These are phyloP conservation scores for Plantago ovata DNA, from an alignment of 257 asterid species.

Conservation along the genomic window DNA sequence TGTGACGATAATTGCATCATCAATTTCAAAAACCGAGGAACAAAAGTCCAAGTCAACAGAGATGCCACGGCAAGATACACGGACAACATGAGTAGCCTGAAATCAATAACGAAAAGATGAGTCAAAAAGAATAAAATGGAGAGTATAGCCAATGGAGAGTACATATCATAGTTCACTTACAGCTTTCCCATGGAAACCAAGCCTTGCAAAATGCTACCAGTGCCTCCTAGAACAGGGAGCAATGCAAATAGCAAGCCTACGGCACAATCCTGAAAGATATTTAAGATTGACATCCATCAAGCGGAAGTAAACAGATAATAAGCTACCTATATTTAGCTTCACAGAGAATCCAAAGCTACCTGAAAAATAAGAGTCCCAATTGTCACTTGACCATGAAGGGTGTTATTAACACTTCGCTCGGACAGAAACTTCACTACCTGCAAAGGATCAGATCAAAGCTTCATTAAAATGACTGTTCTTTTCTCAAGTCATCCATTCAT, in stretches of 20 bases:
- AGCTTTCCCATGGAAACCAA: constrained; percentile 89
- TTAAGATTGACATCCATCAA: background rate
- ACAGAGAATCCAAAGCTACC: constrained; percentile 36
- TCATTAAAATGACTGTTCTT: constrained; percentile 1
- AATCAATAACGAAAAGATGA: background rate
- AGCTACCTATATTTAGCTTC: background rate
- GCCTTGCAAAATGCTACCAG: constrained; percentile 88
- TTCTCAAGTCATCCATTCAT: constrained; percentile 11
- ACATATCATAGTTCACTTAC: constrained; percentile 40
- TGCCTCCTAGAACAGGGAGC: constrained; percentile 98
- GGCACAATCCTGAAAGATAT: constrained; percentile 82
- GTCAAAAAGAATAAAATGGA: background rate
- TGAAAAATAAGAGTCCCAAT: constrained; percentile 93
- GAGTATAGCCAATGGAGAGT: background rate
- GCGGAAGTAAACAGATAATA: background rate
- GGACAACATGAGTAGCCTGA: constrained; percentile 82
- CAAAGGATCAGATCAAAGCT: background rate
- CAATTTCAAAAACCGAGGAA: constrained; percentile 95
- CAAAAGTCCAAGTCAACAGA: constrained; percentile 79
- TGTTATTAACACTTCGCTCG: constrained; percentile 74
- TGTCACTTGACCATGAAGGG: constrained; percentile 97
- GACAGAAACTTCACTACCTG: constrained; percentile 63
- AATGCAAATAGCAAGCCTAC: constrained; percentile 94
- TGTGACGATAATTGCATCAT: constrained; percentile 97
- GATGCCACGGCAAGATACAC: constrained; percentile 73